Conservation (phyloP, 202 grass and related monocot genomes). For the Carex arenaria region DNA sequence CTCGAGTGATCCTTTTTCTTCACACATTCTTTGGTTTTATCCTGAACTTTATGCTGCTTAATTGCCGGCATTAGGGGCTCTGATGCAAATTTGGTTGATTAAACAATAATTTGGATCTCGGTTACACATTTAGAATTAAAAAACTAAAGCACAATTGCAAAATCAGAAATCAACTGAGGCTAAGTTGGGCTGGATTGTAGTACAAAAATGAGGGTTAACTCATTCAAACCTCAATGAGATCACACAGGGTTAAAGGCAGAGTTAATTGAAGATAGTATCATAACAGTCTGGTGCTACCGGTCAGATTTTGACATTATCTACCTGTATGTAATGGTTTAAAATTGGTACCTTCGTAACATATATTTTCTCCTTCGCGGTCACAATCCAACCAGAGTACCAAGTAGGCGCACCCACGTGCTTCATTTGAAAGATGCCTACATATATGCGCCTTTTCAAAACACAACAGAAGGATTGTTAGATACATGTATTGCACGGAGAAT, state of each 20-base stretch:
- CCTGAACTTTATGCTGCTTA: background rate
- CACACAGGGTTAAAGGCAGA: background rate
- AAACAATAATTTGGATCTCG: background rate
- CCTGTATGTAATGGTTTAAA: background rate
- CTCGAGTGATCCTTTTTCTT: background rate
- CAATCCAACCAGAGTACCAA: slow-evolving; percentile 96
- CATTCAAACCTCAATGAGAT: background rate
- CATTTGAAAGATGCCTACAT: slow-evolving; percentile 82
- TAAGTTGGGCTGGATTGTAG: background rate
- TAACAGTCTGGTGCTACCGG: background rate
- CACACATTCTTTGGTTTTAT: background rate
- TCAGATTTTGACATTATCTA: background rate
- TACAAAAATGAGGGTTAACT: background rate
- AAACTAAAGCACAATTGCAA: background rate
- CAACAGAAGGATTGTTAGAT: slow-evolving; percentile 14
- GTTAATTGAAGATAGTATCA: background rate
- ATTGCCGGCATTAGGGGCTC: background rate
- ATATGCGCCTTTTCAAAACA: slow-evolving; percentile 67
- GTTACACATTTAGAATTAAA: background rate
- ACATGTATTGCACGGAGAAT: background rate
- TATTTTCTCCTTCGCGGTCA: slow-evolving; percentile 98
- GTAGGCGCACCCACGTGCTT: slow-evolving; percentile 73
- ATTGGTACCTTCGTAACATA: slow-evolving; percentile 90
- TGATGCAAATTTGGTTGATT: background rate
- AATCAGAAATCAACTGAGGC: background rate